Conservation (phyloP, 352 stramenopile species). For the Globisporangium perplexum region DNA sequence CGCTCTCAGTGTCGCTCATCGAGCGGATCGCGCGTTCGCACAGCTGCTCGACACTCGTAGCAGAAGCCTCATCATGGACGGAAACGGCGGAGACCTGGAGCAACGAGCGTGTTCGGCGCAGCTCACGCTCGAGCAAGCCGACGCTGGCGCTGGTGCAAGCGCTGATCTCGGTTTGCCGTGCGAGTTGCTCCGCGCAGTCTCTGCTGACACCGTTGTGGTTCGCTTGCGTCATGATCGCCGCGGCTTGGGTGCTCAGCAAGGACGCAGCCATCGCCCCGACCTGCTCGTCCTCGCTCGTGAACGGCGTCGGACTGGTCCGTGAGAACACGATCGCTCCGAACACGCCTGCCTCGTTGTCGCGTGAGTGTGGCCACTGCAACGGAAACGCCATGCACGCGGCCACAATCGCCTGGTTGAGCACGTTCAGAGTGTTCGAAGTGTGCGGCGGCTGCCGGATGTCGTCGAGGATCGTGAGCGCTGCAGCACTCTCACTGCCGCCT, state of each 20-base stretch:
- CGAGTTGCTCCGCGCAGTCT: background rate
- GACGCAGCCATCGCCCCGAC: conserved; percentile 1
- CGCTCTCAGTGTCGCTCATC: background rate
- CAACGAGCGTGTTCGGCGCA: background rate
- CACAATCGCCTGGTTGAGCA: conserved; percentile 6
- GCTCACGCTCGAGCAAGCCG: background rate
- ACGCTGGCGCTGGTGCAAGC: background rate
- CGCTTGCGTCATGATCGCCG: background rate
- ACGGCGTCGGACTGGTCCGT: conserved; percentile 1
- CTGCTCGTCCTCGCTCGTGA: conserved; percentile 10
- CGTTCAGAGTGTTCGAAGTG: conserved; percentile 9
- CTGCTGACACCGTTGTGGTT: background rate
- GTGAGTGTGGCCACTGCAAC: background rate
- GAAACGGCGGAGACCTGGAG: conserved; percentile 1
- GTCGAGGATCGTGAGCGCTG: conserved; percentile 5
- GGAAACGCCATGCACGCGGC: conserved; percentile 9
- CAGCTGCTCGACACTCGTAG: conserved; percentile 8
- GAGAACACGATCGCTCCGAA: conserved; percentile 1
- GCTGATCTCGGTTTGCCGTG: background rate
- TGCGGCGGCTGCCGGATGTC: background rate
- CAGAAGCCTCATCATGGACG: background rate
- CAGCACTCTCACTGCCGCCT: background rate
- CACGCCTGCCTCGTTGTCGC: background rate
- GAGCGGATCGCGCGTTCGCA: conserved; percentile 3
- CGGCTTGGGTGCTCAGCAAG: conserved; percentile 9